Evolutionary conservation across 2,329 filamentous ascomycete genomes (phyloP).

Genomic region (Leptographium galeiforme): DNA sequence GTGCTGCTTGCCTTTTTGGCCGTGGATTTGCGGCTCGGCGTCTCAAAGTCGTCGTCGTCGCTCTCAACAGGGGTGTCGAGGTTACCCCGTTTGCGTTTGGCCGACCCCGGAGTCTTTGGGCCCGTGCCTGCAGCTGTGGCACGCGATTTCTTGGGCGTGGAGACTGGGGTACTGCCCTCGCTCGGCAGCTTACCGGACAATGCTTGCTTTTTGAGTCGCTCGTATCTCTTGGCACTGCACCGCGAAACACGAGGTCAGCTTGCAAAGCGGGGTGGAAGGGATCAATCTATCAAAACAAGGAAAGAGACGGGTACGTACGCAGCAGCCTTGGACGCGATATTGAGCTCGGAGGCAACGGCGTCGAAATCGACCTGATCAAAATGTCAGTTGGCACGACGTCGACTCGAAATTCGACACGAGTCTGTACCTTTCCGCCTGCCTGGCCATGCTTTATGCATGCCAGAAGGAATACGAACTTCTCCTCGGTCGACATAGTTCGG

Average conservation of each 20-base stretch:
- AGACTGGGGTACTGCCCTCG: not conserved
- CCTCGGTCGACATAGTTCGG: conserved; percentile 18
- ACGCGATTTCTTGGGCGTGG: not conserved
- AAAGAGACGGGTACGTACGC: conserved; percentile 39
- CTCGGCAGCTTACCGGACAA: not conserved
- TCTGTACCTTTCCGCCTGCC: conserved; percentile 40
- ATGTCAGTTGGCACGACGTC: not conserved
- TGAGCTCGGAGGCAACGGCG: conserved; percentile 49
- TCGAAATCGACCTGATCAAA: conserved; percentile 46
- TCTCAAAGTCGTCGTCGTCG: not conserved
- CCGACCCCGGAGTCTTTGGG: conserved; percentile 11
- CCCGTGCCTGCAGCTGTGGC: not conserved
- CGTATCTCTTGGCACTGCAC: conserved; percentile 51
- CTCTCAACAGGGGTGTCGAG: not conserved
- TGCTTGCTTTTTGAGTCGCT: conserved; percentile 33
- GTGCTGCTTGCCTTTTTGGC: not conserved
- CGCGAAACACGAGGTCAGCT: not conserved
- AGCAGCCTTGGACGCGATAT: conserved; percentile 51
- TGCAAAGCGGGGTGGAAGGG: not conserved
- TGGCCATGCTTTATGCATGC: conserved; percentile 48
- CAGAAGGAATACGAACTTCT: conserved; percentile 50
- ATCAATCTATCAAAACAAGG: not conserved
- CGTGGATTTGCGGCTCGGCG: not conserved
- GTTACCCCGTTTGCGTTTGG: conserved; percentile 14
- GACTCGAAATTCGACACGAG: not conserved